Evolutionary conservation across 345 rosid genomes (phyloP).

Genomic region (Bretschneidera sinensis): DNA sequence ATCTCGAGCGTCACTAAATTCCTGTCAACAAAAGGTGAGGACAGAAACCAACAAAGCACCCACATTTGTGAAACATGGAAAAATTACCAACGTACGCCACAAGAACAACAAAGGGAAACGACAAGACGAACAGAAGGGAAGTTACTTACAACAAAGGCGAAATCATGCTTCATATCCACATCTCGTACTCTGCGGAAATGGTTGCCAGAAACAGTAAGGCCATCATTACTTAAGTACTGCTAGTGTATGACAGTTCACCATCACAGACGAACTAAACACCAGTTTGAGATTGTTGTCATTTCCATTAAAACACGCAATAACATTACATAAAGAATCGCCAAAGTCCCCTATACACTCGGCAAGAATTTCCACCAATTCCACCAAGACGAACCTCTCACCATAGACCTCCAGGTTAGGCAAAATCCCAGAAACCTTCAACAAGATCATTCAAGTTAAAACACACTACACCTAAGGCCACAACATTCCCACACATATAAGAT

Average conservation of each 20-base stretch:
- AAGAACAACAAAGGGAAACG: slow-evolving; percentile 21
- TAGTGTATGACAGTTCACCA: slow-evolving; percentile 75
- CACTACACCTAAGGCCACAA: slow-evolving; percentile 18
- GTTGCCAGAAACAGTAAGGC: slow-evolving; percentile 97
- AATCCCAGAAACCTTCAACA: slow-evolving; percentile 93
- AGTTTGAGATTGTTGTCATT: slow-evolving; percentile 80
- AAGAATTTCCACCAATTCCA: slow-evolving; percentile 40
- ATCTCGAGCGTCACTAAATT: slow-evolving; percentile 83
- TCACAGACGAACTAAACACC: slow-evolving; percentile 87
- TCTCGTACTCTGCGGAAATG: slow-evolving; percentile 91
- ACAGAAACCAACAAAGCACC: slow-evolving; percentile 1
- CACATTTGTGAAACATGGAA: not conserved
- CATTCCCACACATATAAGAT: slow-evolving; percentile 21
- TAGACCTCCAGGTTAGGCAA: slow-evolving; percentile 77
- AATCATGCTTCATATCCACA: slow-evolving; percentile 99
- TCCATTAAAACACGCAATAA: slow-evolving; percentile 77
- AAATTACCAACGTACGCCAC: not conserved
- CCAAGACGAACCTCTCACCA: slow-evolving; percentile 86
- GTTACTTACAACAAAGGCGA: slow-evolving; percentile 76
- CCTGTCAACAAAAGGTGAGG: slow-evolving; percentile 38
- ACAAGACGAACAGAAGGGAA: not conserved
- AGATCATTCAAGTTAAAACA: slow-evolving; percentile 79
- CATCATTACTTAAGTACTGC: slow-evolving; percentile 77
- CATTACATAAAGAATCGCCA: slow-evolving; percentile 35
- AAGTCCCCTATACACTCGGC: slow-evolving; percentile 22